Conservation (phyloP, 2,329 filamentous ascomycete species). For the Fusarium austroafricanum region DNA sequence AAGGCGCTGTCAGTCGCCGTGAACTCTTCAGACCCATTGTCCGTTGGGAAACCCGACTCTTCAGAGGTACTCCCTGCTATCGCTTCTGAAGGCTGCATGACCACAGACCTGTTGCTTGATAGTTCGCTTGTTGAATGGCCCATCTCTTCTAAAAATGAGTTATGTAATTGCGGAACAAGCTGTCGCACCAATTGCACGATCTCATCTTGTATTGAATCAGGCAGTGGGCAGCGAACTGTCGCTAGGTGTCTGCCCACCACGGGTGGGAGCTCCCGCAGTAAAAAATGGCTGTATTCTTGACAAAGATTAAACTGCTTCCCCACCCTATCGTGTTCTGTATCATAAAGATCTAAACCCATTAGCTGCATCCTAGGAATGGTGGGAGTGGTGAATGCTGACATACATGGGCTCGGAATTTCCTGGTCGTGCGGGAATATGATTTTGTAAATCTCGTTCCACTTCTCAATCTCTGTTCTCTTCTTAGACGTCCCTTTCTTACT, state of each 20-base stretch:
- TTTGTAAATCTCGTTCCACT: background rate
- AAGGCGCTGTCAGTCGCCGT: too few species aligned
- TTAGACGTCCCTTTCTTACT: background rate
- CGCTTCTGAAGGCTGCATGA: background rate
- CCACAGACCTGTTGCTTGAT: background rate
- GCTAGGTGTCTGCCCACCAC: fast-evolving
- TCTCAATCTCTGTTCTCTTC: fast-evolving
- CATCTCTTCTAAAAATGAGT: background rate
- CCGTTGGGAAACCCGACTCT: too few species aligned
- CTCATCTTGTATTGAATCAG: background rate
- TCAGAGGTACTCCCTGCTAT: too few species aligned
- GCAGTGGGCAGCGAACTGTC: fast-evolving
- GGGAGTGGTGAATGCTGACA: background rate
- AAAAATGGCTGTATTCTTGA: fast-evolving
- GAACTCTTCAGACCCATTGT: too few species aligned
- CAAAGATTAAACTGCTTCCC: background rate
- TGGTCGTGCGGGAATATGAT: fast-evolving
- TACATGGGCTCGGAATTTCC: background rate
- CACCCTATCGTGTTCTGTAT: fast-evolving
- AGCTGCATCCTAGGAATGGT: too few species aligned
- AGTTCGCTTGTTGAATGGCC: background rate
- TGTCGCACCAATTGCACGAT: background rate
- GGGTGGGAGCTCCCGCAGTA: background rate
- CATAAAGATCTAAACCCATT: background rate
- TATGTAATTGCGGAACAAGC: fast-evolving